Evolutionary conservation across 2,329 filamentous ascomycete species (phyloP).

Genomic region (Diaporthe humulicola): DNA sequence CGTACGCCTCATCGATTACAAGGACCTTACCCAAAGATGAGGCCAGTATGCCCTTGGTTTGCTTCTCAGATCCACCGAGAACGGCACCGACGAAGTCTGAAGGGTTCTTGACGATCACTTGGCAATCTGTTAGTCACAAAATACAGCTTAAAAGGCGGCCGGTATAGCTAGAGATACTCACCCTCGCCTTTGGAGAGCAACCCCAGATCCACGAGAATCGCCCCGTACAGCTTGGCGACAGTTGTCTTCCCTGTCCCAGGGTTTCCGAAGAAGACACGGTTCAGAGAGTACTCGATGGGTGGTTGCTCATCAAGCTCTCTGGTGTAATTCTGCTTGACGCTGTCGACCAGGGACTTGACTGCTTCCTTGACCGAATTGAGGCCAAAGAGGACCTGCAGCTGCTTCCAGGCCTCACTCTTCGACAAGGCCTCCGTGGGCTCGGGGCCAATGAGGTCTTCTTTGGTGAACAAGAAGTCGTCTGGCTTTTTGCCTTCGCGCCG

Average conservation of each 20-base stretch:
- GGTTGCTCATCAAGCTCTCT: conserved; percentile 74
- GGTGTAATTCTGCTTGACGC: conserved; percentile 73
- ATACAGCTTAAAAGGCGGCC: background rate
- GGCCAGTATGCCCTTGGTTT: conserved; percentile 79
- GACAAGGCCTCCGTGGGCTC: conserved; percentile 69
- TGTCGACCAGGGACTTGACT: conserved; percentile 70
- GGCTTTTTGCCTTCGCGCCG: conserved; percentile 55
- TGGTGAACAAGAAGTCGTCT: conserved; percentile 71
- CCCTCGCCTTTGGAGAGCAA: conserved; percentile 77
- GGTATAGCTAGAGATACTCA: conserved; percentile 47
- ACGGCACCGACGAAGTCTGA: conserved; percentile 77
- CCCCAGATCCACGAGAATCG: conserved; percentile 76
- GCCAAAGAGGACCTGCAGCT: conserved; percentile 71
- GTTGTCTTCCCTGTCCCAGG: conserved; percentile 85
- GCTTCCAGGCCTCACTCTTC: conserved; percentile 67
- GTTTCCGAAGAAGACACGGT: conserved; percentile 77
- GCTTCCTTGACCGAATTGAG: conserved; percentile 73
- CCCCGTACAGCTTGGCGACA: conserved; percentile 79
- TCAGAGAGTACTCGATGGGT: conserved; percentile 71
- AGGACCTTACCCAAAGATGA: conserved; percentile 79
- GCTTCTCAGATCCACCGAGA: conserved; percentile 76
- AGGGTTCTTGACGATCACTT: conserved; percentile 78
- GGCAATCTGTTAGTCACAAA: background rate
- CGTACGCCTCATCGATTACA: conserved; percentile 85
- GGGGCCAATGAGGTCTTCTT: conserved; percentile 79